These are phyloP conservation scores for Agaricus sinodeliciosus DNA, from an alignment of 768 basidiomycete species.

Conservation along the genomic window DNA sequence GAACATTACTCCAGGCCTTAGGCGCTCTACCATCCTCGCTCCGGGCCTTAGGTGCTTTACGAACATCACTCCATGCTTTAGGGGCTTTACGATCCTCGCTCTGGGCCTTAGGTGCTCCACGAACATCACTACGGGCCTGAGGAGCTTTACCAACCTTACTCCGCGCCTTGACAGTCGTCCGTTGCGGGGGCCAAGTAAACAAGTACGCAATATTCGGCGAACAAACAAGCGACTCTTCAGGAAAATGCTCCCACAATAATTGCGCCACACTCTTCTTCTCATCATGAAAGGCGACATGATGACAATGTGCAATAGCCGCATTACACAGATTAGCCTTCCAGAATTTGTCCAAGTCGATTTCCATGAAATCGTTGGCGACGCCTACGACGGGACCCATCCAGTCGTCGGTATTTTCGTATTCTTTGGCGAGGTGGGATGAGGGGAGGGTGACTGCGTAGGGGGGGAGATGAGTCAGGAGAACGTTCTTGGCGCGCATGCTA, in stretches of 20 bases:
- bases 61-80: no score
- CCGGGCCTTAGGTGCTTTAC: no score
- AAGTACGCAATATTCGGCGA: no score
- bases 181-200: no score
- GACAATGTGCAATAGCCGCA: conserved; percentile 57
- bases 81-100: no score
- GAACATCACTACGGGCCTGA: no score
- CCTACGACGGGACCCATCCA: conserved; percentile 41
- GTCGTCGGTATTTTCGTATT: conserved; percentile 11
- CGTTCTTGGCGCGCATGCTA: conserved; percentile 80
- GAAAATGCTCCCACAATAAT: not conserved
- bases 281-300: conserved; percentile 25
- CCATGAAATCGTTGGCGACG: conserved; percentile 76
- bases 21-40: no score
- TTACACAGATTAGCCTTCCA: conserved; percentile 78
- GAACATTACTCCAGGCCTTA: no score
- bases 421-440: not conserved
- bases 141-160: no score
- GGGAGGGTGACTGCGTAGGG: conserved; percentile 36
- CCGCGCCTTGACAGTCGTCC: no score
- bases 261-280: not conserved
- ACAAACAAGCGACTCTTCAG: not conserved
- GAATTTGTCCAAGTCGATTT: conserved; percentile 71
- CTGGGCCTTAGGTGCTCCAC: no score
- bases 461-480: conserved; percentile 94